Base-by-base conservation (phyloP, 2,329 filamentous ascomycete genomes). In the Colletotrichum acutatum region DNA sequence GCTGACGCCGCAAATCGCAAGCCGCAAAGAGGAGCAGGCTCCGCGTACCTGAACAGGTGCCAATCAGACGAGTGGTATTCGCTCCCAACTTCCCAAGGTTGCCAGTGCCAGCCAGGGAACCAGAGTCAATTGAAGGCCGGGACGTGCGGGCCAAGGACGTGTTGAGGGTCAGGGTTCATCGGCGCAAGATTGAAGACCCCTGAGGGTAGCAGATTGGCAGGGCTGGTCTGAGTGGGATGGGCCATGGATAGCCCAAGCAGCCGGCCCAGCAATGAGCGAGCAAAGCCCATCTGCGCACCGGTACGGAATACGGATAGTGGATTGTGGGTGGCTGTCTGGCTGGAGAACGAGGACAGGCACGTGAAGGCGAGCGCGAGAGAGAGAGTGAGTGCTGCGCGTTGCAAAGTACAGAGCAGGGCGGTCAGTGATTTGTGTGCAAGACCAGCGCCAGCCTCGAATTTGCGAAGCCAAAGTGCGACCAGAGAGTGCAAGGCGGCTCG, bases 201-300 rank as follows among this genome's bases (percentile, higher is more conserved):
- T 32, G 59, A 46, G 61, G 22, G 22, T 46, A 53, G 65, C 69
- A 46, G 61, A 19, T 16, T 54, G 37, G 65, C 69, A 68, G 65
- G 65, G 65, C 65, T 72, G 30, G 57, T 22, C 62, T 68, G 49
- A 58, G 57, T 59, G 68, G 46, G 61, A 66, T 46, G 32, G 8
- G 5, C 9, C 32, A 34, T 34, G 32, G 32, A 34, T 34, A 70
- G 32, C 30, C 62, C 49, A 49, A 22, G 30, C 26, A 49, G 62
- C 22, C 52, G 16, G 22, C n/a, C 37, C 61, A 57, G 46, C 32
- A n/a, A 8, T 42, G 37, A 42, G 16, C 37, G 7, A 42, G 37
- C 37, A 16, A 19, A 58, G 32, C 26, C 32, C 42, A 49, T 49
- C 8, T 22, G 42, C 42, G 42, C 42, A 49, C 19, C 2, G 42